A percentile compares a stretch with the other conserved stretches of the same genome.
Conservation (phyloP, 345 rosid species). For the Sonneratia caseolaris region DNA sequence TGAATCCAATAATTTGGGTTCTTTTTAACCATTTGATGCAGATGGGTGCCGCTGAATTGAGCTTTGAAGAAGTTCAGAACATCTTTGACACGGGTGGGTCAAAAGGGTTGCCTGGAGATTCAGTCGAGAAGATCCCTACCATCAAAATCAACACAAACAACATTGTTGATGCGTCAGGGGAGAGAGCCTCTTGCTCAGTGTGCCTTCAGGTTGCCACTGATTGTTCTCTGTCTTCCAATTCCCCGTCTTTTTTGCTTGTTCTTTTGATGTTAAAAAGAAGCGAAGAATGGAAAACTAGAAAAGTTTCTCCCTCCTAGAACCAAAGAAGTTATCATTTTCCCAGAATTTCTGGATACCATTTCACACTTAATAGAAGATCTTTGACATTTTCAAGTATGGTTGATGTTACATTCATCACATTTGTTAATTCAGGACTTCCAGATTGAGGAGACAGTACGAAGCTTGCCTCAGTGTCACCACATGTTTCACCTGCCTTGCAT, state of each 20-base stretch:
- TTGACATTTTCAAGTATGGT: too few relatives aligned
- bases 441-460: conserved; percentile 78
- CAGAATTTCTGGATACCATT: too few relatives aligned
- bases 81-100: conserved; percentile 75
- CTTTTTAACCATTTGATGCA: conserved; percentile 12
- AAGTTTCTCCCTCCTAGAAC: not conserved
- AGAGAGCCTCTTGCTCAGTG: conserved; percentile 78
- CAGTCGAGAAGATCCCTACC: conserved; percentile 75
- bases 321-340: too few relatives aligned
- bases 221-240: too few relatives aligned
- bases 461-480: conserved; percentile 95
- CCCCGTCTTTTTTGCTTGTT: not conserved
- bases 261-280: too few relatives aligned
- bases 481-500: conserved; percentile 95
- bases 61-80: conserved; percentile 65
- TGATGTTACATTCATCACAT: not conserved
- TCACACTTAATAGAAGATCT: too few relatives aligned
- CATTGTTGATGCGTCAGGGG: conserved; percentile 62
- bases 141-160: conserved; percentile 55
- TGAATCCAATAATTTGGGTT: not conserved
- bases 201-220: conserved; percentile 74
- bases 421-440: conserved; percentile 67
- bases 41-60: conserved; percentile 93
- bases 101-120: conserved; percentile 73
- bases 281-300: too few relatives aligned